These are phyloP conservation scores for Hypericum androsaemum DNA, from an alignment of 345 rosid genomes.

Conservation along the genomic window DNA sequence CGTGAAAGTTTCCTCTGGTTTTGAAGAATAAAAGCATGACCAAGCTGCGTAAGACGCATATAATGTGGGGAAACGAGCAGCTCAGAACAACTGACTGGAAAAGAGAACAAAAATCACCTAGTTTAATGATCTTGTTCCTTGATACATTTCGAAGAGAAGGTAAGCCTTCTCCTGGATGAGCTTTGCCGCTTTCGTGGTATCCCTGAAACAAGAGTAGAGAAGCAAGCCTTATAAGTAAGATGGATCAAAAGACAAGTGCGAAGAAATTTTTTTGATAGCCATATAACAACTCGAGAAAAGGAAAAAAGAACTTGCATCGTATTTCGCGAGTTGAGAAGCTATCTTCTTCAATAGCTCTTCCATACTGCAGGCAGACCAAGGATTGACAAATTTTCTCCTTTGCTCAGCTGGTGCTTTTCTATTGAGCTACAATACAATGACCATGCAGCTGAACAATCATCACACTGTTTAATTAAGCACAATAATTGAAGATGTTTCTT, in stretches of 20 bases:
- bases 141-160: constrained; percentile 49
- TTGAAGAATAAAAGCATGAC: too few relatives aligned
- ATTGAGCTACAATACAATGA: constrained; percentile 34
- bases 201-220: constrained; percentile 54
- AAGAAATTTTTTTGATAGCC: neutral
- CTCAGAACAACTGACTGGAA: too few relatives aligned
- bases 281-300: too few relatives aligned
- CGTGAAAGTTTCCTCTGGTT: too few relatives aligned
- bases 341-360: constrained; percentile 44
- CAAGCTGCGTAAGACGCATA: too few relatives aligned
- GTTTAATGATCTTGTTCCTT: constrained; percentile 66
- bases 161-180: constrained; percentile 55
- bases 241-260: constrained; percentile 3
- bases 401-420: constrained; percentile 11
- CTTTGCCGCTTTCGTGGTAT: constrained; percentile 48
- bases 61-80: too few relatives aligned
- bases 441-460: constrained; percentile 1
- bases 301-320: constrained; percentile 35
- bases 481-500: too few relatives aligned
- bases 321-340: constrained; percentile 39
- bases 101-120: too few relatives aligned
- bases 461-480: too few relatives aligned
- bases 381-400: constrained; percentile 33
- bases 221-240: constrained; percentile 12
- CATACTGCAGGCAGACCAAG: constrained; percentile 58